Evolutionary conservation across 495 filamentous ascomycete genomes (phyloP).

Genomic region (Endocarpon pusillum): DNA sequence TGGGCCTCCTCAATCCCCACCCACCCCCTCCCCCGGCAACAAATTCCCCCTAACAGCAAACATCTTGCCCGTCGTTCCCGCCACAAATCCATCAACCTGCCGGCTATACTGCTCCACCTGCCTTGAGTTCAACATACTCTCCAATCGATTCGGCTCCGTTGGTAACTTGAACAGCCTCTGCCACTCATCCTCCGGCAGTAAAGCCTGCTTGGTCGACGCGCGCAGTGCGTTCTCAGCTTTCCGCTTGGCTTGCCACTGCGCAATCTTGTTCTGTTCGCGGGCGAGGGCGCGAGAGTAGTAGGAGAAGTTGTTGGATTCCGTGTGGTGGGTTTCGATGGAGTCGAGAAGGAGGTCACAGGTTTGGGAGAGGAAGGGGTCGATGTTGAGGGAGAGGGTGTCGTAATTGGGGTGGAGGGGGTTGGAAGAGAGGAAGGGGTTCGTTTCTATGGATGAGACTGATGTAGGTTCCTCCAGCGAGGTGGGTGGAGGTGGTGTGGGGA

Average conservation of each 20-base stretch:
- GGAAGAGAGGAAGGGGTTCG: constrained; percentile 26
- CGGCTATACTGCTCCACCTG: constrained; percentile 97
- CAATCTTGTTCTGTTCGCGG: constrained; percentile 91
- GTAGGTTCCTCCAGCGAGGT: constrained; percentile 49
- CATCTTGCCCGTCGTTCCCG: constrained; percentile 86
- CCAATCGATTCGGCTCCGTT: constrained; percentile 77
- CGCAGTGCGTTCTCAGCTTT: constrained; percentile 84
- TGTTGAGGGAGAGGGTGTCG: constrained; percentile 74
- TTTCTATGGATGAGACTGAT: constrained; percentile 56
- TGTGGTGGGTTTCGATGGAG: constrained; percentile 91
- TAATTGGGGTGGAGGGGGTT: constrained; percentile 68
- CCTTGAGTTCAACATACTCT: constrained; percentile 78
- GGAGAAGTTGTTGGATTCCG: constrained; percentile 96
- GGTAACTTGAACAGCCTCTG: constrained; percentile 94
- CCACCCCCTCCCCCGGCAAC: constrained; percentile 25
- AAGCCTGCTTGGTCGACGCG: constrained; percentile 68
- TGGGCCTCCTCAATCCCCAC: constrained; percentile 1
- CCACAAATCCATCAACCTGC: constrained; percentile 94
- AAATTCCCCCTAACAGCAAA: constrained; percentile 76
- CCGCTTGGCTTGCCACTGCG: constrained; percentile 86
- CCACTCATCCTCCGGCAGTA: constrained; percentile 94
- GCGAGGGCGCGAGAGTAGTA: constrained; percentile 94
- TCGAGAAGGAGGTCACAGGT: constrained; percentile 91
- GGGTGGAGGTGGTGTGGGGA: constrained; percentile 40
- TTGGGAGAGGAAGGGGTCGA: constrained; percentile 98